Conservation (phyloP, 345 rosid species). For the Citrus medica region DNA sequence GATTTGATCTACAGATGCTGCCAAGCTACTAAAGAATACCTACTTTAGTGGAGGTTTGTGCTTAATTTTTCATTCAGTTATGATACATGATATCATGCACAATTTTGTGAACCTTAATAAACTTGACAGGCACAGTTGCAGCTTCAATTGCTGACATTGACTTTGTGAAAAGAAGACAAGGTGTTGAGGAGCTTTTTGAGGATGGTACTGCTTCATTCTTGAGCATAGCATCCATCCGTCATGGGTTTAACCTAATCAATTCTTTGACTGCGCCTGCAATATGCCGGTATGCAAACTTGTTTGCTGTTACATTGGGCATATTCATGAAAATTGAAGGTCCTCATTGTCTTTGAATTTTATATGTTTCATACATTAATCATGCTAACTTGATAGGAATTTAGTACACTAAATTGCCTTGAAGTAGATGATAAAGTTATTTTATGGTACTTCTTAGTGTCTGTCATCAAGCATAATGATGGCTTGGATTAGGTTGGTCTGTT, state of each 20-base stretch:
- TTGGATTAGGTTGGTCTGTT: background rate
- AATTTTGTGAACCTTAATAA: constrained; percentile 2
- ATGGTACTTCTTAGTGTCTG: no score
- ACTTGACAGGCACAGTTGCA: constrained; percentile 78
- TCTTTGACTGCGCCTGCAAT: constrained; percentile 66
- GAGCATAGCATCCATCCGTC: constrained; percentile 75
- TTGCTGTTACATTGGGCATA: background rate
- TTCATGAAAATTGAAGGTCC: background rate
- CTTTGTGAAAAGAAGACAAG: constrained; percentile 88
- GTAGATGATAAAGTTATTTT: background rate
- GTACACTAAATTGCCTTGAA: background rate
- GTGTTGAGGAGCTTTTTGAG: constrained; percentile 80
- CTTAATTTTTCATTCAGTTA: constrained; percentile 10
- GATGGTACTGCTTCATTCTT: constrained; percentile 89
- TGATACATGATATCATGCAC: background rate
- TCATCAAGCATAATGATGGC: no score
- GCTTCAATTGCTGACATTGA: constrained; percentile 92
- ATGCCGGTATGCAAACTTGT: constrained; percentile 44
- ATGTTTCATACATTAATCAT: background rate
- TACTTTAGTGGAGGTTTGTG: constrained; percentile 95
- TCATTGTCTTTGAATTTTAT: background rate
- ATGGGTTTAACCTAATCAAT: constrained; percentile 77
- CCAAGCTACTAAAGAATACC: constrained; percentile 74
- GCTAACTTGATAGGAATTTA: background rate
- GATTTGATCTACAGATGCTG: constrained; percentile 60